Evolutionary conservation across 1,284 basidiomycete species (phyloP).

Genomic region (Quambalaria eucalypti): DNA sequence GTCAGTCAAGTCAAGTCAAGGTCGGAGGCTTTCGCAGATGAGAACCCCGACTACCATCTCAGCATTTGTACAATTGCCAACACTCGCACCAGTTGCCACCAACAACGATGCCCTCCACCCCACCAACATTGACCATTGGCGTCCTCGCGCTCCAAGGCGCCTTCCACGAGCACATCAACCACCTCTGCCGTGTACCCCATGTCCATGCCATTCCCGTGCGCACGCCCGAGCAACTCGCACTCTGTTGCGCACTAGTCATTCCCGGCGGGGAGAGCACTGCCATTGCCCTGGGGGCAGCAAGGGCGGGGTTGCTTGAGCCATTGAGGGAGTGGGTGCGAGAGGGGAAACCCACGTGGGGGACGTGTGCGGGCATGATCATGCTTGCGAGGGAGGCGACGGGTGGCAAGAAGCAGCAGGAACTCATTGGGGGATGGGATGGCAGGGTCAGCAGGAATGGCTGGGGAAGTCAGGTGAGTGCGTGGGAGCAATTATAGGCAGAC

Average conservation of each 20-base stretch:
- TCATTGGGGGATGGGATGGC: conserved; percentile 72
- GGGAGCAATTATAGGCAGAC: neutral
- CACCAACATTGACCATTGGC: conserved; percentile 41
- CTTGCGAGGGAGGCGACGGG: conserved; percentile 56
- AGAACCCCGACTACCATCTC: no score
- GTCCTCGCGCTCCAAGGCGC: conserved; percentile 78
- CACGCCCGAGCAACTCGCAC: conserved; percentile 62
- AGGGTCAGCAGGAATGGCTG: conserved; percentile 69
- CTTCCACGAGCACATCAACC: conserved; percentile 74
- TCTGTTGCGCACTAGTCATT: conserved; percentile 78
- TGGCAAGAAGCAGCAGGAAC: conserved; percentile 76
- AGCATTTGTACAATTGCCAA: no score
- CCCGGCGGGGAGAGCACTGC: conserved; percentile 88
- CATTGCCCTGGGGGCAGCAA: conserved; percentile 72
- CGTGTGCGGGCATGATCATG: conserved; percentile 91
- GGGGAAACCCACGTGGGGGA: conserved; percentile 78
- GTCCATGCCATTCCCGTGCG: conserved; percentile 58
- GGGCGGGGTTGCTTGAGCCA: conserved; percentile 70
- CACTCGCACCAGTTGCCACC: no score
- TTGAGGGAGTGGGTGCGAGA: conserved; percentile 59
- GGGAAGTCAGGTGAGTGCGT: conserved; percentile 51
- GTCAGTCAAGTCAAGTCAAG: no score
- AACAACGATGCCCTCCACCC: no score
- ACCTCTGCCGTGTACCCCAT: conserved; percentile 53
- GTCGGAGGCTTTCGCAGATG: no score